These are phyloP conservation scores for Fusarium circinatum DNA, from an alignment of 2,329 filamentous ascomycete species.

Conservation along the genomic window DNA sequence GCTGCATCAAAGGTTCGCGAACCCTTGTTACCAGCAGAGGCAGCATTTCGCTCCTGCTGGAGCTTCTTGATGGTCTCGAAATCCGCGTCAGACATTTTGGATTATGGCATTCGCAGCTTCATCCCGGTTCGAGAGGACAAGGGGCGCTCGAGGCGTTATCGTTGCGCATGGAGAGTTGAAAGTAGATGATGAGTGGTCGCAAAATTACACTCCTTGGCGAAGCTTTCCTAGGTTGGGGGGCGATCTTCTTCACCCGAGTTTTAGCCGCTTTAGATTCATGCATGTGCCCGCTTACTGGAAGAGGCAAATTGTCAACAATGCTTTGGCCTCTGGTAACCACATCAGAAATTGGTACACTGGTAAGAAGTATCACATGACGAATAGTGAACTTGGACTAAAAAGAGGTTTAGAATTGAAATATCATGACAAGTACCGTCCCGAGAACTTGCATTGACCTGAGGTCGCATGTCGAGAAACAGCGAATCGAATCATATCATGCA, in stretches of 20 bases:
- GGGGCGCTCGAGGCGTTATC: conserved; percentile 47
- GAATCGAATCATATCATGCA: not conserved
- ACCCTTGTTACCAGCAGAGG: conserved; percentile 81
- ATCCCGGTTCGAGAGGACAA: conserved; percentile 56
- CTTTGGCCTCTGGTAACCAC: not conserved
- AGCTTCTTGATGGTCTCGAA: conserved; percentile 89
- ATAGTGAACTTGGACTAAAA: not conserved
- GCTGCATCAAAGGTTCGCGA: conserved; percentile 81
- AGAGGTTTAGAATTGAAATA: not conserved
- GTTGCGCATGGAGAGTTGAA: conserved; percentile 51
- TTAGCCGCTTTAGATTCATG: conserved; percentile 44
- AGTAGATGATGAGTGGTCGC: conserved; percentile 44
- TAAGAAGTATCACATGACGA: not conserved
- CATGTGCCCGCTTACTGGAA: conserved; percentile 23
- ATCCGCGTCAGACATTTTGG: conserved; percentile 78
- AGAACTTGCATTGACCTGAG: not conserved
- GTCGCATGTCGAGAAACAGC: not conserved
- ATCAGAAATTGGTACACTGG: not conserved
- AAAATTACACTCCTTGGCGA: conserved; percentile 44
- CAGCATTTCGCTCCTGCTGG: conserved; percentile 91
- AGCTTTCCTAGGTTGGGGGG: conserved; percentile 44
- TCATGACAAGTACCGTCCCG: not conserved
- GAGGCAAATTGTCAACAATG: conserved; percentile 15
- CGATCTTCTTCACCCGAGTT: conserved; percentile 45
- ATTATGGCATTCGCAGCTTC: conserved; percentile 50